Conservation (phyloP, 2,329 filamentous ascomycete species). For the Emericellopsis cladophorae region DNA sequence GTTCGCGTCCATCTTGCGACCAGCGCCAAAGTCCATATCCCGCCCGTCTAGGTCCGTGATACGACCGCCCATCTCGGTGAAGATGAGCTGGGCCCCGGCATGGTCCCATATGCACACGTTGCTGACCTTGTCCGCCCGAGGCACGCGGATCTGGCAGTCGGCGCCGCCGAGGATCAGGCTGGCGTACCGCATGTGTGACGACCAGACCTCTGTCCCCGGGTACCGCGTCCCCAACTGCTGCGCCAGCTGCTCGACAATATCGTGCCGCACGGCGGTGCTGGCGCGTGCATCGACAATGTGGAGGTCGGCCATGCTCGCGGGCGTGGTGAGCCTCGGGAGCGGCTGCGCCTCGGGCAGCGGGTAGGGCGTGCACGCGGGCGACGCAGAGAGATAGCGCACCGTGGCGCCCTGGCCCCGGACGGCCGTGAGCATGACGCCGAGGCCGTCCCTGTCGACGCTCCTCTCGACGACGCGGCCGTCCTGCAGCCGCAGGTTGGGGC, state of each 20-base stretch:
- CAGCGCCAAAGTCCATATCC: constrained; percentile 20
- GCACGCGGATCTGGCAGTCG: constrained; percentile 18
- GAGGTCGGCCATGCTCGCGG: constrained; percentile 8
- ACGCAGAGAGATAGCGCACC: constrained; percentile 11
- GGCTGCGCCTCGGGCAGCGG: constrained; percentile 7
- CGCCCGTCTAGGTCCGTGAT: constrained; percentile 34
- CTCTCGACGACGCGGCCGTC: constrained; percentile 21
- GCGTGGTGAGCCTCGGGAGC: constrained; percentile 7
- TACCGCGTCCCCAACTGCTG: constrained; percentile 15
- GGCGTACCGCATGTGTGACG: constrained; percentile 25
- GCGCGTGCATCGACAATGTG: constrained; percentile 20
- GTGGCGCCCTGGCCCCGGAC: constrained; percentile 16
- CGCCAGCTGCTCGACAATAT: constrained; percentile 16
- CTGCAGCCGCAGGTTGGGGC: constrained; percentile 39
- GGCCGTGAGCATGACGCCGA: constrained; percentile 22
- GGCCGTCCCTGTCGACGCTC: constrained; percentile 15
- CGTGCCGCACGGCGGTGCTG: constrained; percentile 16
- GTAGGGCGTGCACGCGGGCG: constrained; percentile 6
- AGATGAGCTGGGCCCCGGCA: constrained; percentile 43
- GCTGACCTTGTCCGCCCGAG: constrained; percentile 10
- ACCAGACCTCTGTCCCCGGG: constrained; percentile 24
- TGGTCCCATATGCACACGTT: constrained; percentile 34
- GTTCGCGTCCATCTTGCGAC: constrained; percentile 18
- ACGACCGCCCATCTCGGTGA: constrained; percentile 39
- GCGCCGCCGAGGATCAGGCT: constrained; percentile 22